Conservation (phyloP, 768 basidiomycete genomes). For the Panaeolus papilionaceus region DNA sequence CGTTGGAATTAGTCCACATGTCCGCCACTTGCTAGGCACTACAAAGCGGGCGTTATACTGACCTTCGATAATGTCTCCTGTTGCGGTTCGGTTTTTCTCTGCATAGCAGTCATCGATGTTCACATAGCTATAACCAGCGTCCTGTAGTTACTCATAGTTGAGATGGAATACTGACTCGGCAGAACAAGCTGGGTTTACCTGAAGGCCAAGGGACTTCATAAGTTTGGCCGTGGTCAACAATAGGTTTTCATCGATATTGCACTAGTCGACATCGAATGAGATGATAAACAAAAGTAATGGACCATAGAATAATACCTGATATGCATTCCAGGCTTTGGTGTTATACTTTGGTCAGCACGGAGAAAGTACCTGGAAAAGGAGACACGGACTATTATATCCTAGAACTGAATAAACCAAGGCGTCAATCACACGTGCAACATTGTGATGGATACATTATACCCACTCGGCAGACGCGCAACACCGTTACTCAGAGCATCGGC, state of each 20-base stretch:
- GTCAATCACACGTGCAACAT: not conserved
- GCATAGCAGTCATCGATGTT: constrained; percentile 74
- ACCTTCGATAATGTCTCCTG: constrained; percentile 66
- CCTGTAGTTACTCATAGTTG: constrained; percentile 38
- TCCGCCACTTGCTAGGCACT: not conserved
- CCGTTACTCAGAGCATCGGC: constrained; percentile 38
- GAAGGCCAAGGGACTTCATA: constrained; percentile 58
- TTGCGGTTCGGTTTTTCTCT: constrained; percentile 55
- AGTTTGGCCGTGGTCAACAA: constrained; percentile 55
- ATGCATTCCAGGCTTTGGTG: constrained; percentile 61
- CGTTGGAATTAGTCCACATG: not conserved
- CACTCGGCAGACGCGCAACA: constrained; percentile 45
- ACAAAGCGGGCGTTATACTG: constrained; percentile 22
- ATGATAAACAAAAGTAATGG: not conserved
- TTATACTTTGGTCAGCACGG: not conserved
- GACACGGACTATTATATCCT: constrained; percentile 66
- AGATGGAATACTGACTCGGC: not conserved
- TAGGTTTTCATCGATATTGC: constrained; percentile 60
- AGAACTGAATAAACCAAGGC: constrained; percentile 44
- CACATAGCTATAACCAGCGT: constrained; percentile 62
- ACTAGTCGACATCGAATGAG: constrained; percentile 39
- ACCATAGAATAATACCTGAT: constrained; percentile 46
- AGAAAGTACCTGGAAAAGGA: constrained; percentile 13
- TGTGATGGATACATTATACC: constrained; percentile 20
- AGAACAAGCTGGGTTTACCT: constrained; percentile 36